phyloP scores from a whole-genome alignment of 257 asterid genomes.

The Solanum rostratum region DNA sequence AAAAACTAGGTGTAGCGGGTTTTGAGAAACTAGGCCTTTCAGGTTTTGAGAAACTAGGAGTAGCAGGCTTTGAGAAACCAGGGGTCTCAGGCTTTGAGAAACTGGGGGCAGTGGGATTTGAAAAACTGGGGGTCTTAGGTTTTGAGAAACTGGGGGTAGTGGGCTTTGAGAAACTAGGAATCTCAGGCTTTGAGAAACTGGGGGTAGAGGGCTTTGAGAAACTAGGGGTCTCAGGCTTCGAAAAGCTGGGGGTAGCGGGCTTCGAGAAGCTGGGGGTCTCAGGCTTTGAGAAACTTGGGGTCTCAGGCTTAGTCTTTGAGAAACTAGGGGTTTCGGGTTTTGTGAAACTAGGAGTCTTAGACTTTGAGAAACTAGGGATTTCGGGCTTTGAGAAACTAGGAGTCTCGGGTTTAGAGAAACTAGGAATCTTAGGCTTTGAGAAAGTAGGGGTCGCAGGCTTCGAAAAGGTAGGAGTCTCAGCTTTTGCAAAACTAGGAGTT shows the following conservation, averaged over 20 bases:
- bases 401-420: neutral
- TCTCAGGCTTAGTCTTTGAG: neutral
- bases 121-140: neutral
- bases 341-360: neutral
- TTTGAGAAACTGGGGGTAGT: no score
- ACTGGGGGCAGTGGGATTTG: neutral
- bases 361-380: neutral
- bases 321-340: neutral
- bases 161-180: neutral
- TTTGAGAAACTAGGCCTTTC: neutral
- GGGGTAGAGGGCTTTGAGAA: no score
- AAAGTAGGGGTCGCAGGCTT: accelerated
- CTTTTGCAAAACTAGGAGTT: accelerated
- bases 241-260: neutral
- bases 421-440: neutral
- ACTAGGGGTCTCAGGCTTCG: neutral
- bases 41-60: neutral
- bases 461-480: neutral
- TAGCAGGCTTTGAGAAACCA: neutral
- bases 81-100: neutral
- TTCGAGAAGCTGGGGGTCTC: neutral
- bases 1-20: accelerated
- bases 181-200: neutral
- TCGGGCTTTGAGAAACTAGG: neutral
- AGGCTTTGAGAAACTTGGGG: neutral